Percentiles rank a stretch among this genome's conserved stretches.
These are phyloP conservation scores for Penicillium daleae DNA, from an alignment of 495 filamentous ascomycete species.

Conservation along the genomic window DNA sequence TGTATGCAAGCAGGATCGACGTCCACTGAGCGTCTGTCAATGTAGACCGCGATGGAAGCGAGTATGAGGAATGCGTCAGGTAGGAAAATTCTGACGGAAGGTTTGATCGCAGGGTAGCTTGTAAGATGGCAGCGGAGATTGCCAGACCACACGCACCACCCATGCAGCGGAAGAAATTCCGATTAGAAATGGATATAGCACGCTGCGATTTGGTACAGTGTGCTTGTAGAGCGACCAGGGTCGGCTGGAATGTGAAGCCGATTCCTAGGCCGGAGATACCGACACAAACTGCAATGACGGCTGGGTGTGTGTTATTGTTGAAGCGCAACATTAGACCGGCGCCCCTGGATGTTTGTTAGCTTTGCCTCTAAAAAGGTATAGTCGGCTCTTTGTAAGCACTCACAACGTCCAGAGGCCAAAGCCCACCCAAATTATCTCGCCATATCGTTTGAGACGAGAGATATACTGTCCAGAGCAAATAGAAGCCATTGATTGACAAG, in stretches of 20 bases:
- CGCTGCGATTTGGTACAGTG: constrained; percentile 60
- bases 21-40: constrained; percentile 43
- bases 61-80: constrained; percentile 48
- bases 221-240: constrained; percentile 65
- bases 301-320: constrained; percentile 47
- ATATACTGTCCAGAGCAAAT: constrained; percentile 61
- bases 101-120: constrained; percentile 51
- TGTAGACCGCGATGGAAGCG: constrained; percentile 37
- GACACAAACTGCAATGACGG: constrained; percentile 57
- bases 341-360: constrained; percentile 38
- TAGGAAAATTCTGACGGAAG: constrained; percentile 47
- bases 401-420: constrained; percentile 58
- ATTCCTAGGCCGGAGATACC: constrained; percentile 57
- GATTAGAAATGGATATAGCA: constrained; percentile 62
- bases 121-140: constrained; percentile 60
- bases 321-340: constrained; percentile 57
- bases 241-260: constrained; percentile 64
- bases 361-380: background rate
- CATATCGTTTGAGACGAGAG: constrained; percentile 57
- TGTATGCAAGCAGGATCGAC: constrained; percentile 52
- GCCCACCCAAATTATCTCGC: constrained; percentile 60
- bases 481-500: constrained; percentile 54
- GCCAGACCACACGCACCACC: constrained; percentile 64
- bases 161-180: constrained; percentile 66
- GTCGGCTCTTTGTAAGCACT: constrained; percentile 14